Evolutionary conservation across 176 grass and related monocot genomes (phyloP).

Genomic region (Zoysia pacifica): DNA sequence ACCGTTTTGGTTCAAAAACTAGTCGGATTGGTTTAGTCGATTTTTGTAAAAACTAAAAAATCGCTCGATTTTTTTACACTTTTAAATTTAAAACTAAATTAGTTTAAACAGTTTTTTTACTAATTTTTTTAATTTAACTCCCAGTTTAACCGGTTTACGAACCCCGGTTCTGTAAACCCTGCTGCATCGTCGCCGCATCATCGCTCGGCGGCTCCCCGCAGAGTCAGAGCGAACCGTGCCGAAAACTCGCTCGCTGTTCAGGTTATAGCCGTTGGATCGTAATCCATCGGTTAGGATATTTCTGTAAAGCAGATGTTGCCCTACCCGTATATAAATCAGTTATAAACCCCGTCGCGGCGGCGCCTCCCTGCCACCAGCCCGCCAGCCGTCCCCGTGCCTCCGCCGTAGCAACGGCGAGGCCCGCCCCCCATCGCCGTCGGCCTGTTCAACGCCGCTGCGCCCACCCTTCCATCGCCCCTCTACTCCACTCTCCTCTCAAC

Average conservation of each 20-base stretch:
- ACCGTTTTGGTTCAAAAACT: too few species aligned
- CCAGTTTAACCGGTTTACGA: too few species aligned
- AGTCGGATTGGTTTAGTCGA: too few species aligned
- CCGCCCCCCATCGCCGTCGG: background rate
- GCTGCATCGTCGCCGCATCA: too few species aligned
- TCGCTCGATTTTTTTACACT: too few species aligned
- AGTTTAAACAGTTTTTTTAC: too few species aligned
- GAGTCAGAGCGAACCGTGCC: too few species aligned
- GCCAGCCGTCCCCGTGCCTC: background rate
- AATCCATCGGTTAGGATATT: background rate
- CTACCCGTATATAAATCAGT: background rate
- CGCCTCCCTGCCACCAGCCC: background rate
- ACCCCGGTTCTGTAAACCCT: too few species aligned
- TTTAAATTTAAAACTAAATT: too few species aligned
- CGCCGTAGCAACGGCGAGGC: background rate
- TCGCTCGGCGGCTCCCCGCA: too few species aligned
- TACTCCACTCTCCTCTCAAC: background rate
- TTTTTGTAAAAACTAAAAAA: too few species aligned
- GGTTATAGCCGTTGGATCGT: background rate
- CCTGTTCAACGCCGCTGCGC: background rate
- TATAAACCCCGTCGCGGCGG: background rate
- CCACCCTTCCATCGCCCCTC: background rate
- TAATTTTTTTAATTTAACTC: too few species aligned
- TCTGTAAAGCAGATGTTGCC: background rate
- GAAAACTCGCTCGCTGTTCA: background rate